Evolutionary conservation across 331 rosid genomes (phyloP).

Genomic region (Malus hybrid): DNA sequence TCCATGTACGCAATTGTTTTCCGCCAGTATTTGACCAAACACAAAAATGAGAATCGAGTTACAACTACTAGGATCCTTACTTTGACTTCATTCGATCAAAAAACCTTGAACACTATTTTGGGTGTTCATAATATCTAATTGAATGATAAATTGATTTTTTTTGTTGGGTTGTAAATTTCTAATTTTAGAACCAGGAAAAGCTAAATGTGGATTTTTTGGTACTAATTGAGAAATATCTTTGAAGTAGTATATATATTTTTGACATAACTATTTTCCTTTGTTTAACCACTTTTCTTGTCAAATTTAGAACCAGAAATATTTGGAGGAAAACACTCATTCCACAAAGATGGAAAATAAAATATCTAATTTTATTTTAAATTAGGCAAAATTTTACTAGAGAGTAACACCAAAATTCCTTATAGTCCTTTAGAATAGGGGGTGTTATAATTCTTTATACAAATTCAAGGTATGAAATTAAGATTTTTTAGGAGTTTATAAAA

Average conservation of each 20-base stretch:
- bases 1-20: no score
- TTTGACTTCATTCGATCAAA: not conserved
- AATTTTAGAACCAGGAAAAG: not conserved
- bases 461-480: no score
- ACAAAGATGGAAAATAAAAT: not conserved
- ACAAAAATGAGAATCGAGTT: no score
- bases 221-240: not conserved
- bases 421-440: no score
- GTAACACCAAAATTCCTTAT: no score
- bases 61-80: not conserved
- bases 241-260: not conserved
- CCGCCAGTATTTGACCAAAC: no score
- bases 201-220: not conserved
- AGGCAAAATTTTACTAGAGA: no score
- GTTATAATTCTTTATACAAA: no score
- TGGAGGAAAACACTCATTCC: not conserved
- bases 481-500: no score
- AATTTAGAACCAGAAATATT: not conserved
- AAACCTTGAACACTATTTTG: not conserved
- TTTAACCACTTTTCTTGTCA: not conserved
- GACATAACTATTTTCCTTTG: not conserved
- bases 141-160: not conserved
- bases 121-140: not conserved
- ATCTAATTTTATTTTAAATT: not conserved
- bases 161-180: no score